Base-by-base conservation (phyloP, 2,329 filamentous ascomycete species). In the Paracoccidioides lutzii region DNA sequence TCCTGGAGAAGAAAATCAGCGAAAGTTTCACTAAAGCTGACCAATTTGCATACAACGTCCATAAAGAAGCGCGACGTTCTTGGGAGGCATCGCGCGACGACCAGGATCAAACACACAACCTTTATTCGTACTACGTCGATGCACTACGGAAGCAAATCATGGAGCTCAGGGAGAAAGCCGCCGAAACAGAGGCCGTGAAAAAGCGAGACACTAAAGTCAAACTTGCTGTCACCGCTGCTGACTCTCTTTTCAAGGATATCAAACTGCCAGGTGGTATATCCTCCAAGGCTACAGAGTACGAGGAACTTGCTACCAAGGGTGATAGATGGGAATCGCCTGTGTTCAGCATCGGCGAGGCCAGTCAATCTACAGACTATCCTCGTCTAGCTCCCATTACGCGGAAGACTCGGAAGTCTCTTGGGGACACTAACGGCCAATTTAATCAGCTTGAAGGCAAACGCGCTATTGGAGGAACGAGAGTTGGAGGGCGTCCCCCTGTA, bases 251-350 rank as follows among this genome's bases (percentile, higher is more conserved):
- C 84, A 86, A 88, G 66, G 77, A 91, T 67, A 84, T 98, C 67
- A 79, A 84, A 56, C 78, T 98, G 5, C 90, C 90, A 32, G 87
- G 87, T 37, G 90, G 90, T 55, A 91, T 96, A 69, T 93, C 87
- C 63, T 84, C 82, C 75, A 96, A 95, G 81, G 90, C 91, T 8
- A 94, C 88, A 30, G 89, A 95, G 72, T 97, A 94, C 79, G 88
- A 83, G 75, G 83, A 96, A 28, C 79, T 95, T 57, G 88, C 91
- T 7, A 78, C 77, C 62, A 89, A 93, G 81, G 93, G 93, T 53
- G 87, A 95, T 55, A 85, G 83, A 71, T 98, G 93, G 93, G 86
- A 95, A 77, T 94, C 87, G 59, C 89, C 91, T 8, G 83, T 98
- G 65, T 98, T 98, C 76, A 85, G 82, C 58, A 85, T 97, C 63